Evolutionary conservation across 164 flowering plant species (phyloP), one percentile per base, ranked within the genome.

Genomic region (Piper longum): DNA sequence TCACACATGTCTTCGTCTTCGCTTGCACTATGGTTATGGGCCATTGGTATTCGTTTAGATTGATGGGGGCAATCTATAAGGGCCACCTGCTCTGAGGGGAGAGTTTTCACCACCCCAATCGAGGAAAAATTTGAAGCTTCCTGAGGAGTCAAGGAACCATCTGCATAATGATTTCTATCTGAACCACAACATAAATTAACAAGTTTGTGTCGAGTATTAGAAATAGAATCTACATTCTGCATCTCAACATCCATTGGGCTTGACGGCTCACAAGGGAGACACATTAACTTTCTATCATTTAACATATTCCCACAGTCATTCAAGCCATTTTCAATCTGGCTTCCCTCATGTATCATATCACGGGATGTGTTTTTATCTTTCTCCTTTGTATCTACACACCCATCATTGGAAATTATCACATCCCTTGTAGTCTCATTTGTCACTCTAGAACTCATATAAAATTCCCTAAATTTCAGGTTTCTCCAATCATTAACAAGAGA

Each of bases 401-500:
- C 72, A 57, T 65, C 56, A 67, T 70, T 76, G 42, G 64, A 8
- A 66, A 64, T 45, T 19, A 62, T 64, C 67, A 58, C 57, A 64
- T 65, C 41, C 26, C 43, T 9, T 19, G 66, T 73, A 7, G 73
- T 77, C 61, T 65, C 67, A 69, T 79, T 80, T 61, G 78, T 67
- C 64, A 72, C 77, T 73, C 68, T 80, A 11, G 73, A 62, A 62
- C 76, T 71, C 55, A 81, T 41, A n/a, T 73, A 54, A 39, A 88
- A 96, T 72, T 88, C 95, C 74, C 67, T 82, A n/a, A 71, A 62
- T 72, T 83, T 90, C 5, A 90, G 83, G 66, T 67, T 77, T 70
- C 78, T 93, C 84, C 75, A 73, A 67, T 93, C 97, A 2, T 66
- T 52, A 54, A 73, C 70, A 52, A 78, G 69, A 7, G 83, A 75